Percentiles rank a stretch among this genome's conserved stretches.
Evolutionary conservation across 2,329 filamentous ascomycete species (phyloP).

Genomic region (Stylonectria norvegica): DNA sequence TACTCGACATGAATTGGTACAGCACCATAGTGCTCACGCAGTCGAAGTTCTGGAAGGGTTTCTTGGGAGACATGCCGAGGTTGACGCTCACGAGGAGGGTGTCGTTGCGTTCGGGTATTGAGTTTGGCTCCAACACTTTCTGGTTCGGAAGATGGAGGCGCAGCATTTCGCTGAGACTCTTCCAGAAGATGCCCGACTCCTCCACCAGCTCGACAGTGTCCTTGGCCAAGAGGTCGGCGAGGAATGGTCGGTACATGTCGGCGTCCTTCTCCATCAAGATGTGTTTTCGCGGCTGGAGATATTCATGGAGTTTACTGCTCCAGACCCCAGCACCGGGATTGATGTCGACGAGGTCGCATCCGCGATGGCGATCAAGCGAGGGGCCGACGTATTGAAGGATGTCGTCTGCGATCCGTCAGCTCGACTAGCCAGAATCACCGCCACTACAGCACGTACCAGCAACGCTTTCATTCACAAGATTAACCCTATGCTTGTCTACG

Average conservation of each 20-base stretch:
- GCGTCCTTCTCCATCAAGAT: constrained; percentile 73
- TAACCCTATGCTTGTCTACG: constrained; percentile 43
- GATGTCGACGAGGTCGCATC: constrained; percentile 83
- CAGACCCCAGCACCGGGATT: constrained; percentile 78
- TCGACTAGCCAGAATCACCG: not conserved
- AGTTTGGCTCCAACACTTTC: constrained; percentile 33
- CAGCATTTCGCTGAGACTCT: constrained; percentile 55
- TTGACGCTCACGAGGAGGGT: constrained; percentile 72
- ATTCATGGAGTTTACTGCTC: constrained; percentile 72
- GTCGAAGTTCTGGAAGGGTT: constrained; percentile 48
- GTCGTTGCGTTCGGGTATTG: constrained; percentile 57
- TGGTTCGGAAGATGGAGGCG: constrained; percentile 54
- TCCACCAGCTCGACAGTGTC: constrained; percentile 49
- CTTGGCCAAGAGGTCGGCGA: constrained; percentile 54
- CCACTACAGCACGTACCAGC: constrained; percentile 40
- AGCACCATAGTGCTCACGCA: constrained; percentile 57
- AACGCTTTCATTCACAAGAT: constrained; percentile 50
- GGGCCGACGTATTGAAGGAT: constrained; percentile 65
- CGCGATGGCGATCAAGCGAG: constrained; percentile 65
- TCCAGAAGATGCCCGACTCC: constrained; percentile 58
- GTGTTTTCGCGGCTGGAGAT: constrained; percentile 75
- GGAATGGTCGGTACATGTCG: constrained; percentile 55
- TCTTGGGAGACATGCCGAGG: constrained; percentile 53
- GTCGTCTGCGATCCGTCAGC: constrained; percentile 51
- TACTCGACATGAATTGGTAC: constrained; percentile 58